These are phyloP conservation scores for Penicillium sp. DNA, from an alignment of 2,329 filamentous ascomycete species.

Conservation along the genomic window DNA sequence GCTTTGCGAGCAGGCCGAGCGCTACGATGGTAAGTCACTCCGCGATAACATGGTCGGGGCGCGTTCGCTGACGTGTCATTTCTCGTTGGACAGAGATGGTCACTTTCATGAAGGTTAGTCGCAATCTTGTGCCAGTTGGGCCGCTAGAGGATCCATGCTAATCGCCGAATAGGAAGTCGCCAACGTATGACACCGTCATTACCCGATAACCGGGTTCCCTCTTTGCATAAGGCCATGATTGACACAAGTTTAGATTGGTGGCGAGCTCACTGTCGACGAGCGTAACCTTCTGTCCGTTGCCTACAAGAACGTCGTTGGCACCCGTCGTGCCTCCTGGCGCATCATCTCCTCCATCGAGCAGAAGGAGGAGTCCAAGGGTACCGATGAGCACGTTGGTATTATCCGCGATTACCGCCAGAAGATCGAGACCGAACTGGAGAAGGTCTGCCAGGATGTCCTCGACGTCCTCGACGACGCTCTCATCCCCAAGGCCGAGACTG, in stretches of 20 bases:
- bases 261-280: conserved; percentile 70
- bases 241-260: conserved; percentile 55
- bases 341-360: conserved; percentile 99
- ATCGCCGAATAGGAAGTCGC: conserved; percentile 74
- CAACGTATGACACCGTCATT: conserved; percentile 62
- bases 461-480: conserved; percentile 90
- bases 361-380: conserved; percentile 99
- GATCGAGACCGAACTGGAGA: conserved; percentile 96
- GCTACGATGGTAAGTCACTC: conserved; percentile 79
- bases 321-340: conserved; percentile 96
- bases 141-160: conserved; percentile 21
- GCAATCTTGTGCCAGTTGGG: conserved; percentile 26
- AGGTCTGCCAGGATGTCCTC: conserved; percentile 97
- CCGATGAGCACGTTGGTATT: conserved; percentile 87
- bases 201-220: conserved; percentile 8
- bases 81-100: conserved; percentile 73
- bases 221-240: conserved; percentile 15
- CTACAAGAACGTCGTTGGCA: conserved; percentile 99
- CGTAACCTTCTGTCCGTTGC: conserved; percentile 95
- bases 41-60: not conserved
- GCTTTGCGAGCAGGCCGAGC: conserved; percentile 99
- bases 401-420: conserved; percentile 98
- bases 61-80: conserved; percentile 24
- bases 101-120: conserved; percentile 89
- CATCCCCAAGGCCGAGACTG: conserved; percentile 92